Base-by-base conservation (phyloP, 2,329 filamentous ascomycete genomes). In the Ascochyta fabae region DNA sequence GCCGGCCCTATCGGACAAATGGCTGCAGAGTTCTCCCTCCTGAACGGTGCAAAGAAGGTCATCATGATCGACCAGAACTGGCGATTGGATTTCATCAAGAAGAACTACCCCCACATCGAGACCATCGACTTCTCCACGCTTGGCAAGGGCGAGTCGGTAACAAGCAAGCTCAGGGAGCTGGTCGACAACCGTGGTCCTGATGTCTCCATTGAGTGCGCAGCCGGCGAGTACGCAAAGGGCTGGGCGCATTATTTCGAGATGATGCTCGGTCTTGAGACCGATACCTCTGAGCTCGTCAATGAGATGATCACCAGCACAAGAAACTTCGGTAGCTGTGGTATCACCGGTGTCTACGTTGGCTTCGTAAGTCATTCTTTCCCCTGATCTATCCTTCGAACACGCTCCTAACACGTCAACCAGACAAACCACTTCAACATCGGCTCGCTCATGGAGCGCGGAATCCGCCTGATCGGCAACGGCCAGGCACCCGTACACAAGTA, bases 1-100 rank as follows among this genome's bases (percentile, higher is more conserved):
- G 90, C 88, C 0, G 92, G 92, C 0, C 92, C 91, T 0, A 90
- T 96, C 47, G 92, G 92, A 0, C 90, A 91, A 48, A 96, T 94
- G 77, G 86, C 83, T 2, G 89, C 88, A 1, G 80, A 86, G 36
- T 88, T 86, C 72, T 78, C 88, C 0, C 80, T 91, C 52, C 77
- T 85, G n/a, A 86, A 92, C 51, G 90, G 90, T 8, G 92, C 92
- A 0, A 83, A 78, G 41, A 84, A 89, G 58, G 83, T 96, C 59
- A 93, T 96, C 64, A 84, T 93, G 59, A 87, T 96, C 62, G 92
- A 96, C 70, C 85, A 84, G 4, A 90, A 86, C 44, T 87, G 85
- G 76, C 83, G 92, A 1, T 79, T 96, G 4, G 85, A 88, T 3
- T 91, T 83, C 62, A 75, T 94, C 53, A 85, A 87, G 70, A 75